A percentile compares a stretch with the other conserved stretches of the same genome.
Evolutionary conservation across 768 basidiomycete species (phyloP).

Genomic region (Mycena filopes): DNA sequence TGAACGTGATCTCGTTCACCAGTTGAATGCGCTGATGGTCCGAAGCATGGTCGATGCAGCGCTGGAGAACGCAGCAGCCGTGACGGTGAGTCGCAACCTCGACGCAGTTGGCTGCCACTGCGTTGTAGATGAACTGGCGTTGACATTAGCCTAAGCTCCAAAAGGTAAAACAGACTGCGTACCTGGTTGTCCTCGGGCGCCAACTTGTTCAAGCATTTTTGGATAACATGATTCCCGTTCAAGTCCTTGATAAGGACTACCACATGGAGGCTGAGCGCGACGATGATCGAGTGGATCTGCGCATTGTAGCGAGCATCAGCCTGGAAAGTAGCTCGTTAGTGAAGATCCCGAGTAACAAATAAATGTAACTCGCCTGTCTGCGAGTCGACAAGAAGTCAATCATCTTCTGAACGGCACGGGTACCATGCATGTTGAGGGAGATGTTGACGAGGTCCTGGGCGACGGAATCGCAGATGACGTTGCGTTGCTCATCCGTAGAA

Average conservation of each 20-base stretch:
- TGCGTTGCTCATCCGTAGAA: slow-evolving; percentile 97
- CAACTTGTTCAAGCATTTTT: slow-evolving; percentile 98
- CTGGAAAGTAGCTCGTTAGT: slow-evolving; percentile 68
- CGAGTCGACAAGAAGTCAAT: slow-evolving; percentile 98
- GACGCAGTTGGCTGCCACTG: slow-evolving; percentile 97
- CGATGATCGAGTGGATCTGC: slow-evolving; percentile 97
- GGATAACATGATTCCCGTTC: slow-evolving; percentile 97
- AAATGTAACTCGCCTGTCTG: slow-evolving; percentile 76
- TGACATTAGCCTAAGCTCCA: background rate
- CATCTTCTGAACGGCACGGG: slow-evolving; percentile 99
- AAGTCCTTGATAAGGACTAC: slow-evolving; percentile 99
- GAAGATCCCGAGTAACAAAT: slow-evolving; percentile 50
- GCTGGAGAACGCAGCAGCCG: slow-evolving; percentile 97
- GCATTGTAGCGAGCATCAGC: slow-evolving; percentile 84
- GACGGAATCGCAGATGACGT: slow-evolving; percentile 96
- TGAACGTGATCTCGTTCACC: slow-evolving; percentile 98
- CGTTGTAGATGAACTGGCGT: slow-evolving; percentile 95
- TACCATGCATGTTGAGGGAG: slow-evolving; percentile 99
- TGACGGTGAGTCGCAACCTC: slow-evolving; percentile 99
- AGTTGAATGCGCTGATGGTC: slow-evolving; percentile 95
- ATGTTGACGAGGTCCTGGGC: slow-evolving; percentile 98
- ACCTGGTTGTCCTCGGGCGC: slow-evolving; percentile 99
- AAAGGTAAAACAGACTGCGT: slow-evolving; percentile 25
- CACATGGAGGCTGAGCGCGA: slow-evolving; percentile 96
- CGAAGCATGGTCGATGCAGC: slow-evolving; percentile 98